Evolutionary conservation across 1,139 yeast species (phyloP).

Genomic region (Protomyces macrosporus): DNA sequence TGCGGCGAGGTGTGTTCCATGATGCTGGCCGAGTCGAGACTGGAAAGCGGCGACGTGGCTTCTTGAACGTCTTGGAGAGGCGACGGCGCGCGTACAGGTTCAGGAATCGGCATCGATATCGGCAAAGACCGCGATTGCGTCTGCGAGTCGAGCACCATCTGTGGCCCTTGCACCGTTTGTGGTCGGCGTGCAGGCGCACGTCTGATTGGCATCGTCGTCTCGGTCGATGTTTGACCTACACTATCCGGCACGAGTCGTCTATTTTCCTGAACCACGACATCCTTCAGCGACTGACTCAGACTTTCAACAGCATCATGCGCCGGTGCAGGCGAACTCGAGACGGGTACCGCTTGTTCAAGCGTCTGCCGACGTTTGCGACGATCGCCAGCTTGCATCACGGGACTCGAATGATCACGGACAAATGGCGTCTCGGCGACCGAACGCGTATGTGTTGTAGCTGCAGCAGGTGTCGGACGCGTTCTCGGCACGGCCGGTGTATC

Average conservation of each 20-base stretch:
- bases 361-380: slow-evolving; percentile 10
- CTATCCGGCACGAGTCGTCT: not conserved
- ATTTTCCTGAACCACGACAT: not conserved
- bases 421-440: not conserved
- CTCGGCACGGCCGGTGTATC: not conserved
- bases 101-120: not conserved
- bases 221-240: not conserved
- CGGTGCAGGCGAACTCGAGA: not conserved
- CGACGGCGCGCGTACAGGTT: not conserved
- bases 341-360: not conserved
- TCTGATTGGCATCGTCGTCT: not conserved
- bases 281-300: not conserved
- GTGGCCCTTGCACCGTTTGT: not conserved
- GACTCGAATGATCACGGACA: not conserved
- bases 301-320: not conserved
- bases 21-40: slow-evolving; percentile 11
- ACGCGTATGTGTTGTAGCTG: not conserved
- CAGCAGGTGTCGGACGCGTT: not conserved
- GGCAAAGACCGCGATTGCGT: not conserved
- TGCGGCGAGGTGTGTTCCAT: slow-evolving; percentile 2
- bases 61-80: no score
- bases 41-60: slow-evolving; percentile 8
- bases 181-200: not conserved
- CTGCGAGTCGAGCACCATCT: not conserved
- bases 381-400: slow-evolving; percentile 6